phyloP scores from a whole-genome alignment of 2,329 filamentous ascomycete genomes.

The Calonectria montana region DNA sequence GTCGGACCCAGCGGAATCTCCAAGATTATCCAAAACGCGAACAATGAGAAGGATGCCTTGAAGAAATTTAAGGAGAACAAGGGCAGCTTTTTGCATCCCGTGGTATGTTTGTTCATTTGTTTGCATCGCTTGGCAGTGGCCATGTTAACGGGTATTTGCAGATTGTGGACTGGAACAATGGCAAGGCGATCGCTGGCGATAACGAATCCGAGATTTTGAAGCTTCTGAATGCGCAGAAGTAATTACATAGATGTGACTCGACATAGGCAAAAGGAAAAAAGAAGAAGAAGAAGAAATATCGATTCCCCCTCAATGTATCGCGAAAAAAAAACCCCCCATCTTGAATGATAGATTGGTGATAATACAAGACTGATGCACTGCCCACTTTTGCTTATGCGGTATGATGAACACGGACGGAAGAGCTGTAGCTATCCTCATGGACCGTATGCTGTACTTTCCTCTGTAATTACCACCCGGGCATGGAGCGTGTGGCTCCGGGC shows the following conservation, averaged over 20 bases:
- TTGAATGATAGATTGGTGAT: constrained; percentile 1
- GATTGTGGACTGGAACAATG: constrained; percentile 94
- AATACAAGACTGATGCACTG: background rate
- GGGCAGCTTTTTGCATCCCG: constrained; percentile 77
- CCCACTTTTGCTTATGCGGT: background rate
- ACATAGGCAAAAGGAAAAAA: constrained; percentile 24
- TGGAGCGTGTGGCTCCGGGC: background rate
- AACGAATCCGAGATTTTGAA: constrained; percentile 91
- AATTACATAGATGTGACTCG: constrained; percentile 24
- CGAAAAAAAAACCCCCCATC: background rate
- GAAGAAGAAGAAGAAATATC: constrained; percentile 15
- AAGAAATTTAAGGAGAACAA: constrained; percentile 79
- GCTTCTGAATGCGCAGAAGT: constrained; percentile 72
- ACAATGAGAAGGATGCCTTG: constrained; percentile 79
- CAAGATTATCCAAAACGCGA: constrained; percentile 78
- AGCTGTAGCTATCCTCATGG: background rate
- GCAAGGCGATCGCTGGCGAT: constrained; percentile 80
- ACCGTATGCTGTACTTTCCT: background rate
- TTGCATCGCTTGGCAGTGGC: background rate
- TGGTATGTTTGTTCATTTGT: constrained; percentile 66
- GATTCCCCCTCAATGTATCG: constrained; percentile 33
- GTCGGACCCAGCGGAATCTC: constrained; percentile 72
- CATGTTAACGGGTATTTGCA: constrained; percentile 23
- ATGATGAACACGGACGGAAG: background rate
- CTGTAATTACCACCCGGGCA: background rate